phyloP scores from a whole-genome alignment of 192 early-diverging fungal genomes.

The Entrophospora sp. region DNA sequence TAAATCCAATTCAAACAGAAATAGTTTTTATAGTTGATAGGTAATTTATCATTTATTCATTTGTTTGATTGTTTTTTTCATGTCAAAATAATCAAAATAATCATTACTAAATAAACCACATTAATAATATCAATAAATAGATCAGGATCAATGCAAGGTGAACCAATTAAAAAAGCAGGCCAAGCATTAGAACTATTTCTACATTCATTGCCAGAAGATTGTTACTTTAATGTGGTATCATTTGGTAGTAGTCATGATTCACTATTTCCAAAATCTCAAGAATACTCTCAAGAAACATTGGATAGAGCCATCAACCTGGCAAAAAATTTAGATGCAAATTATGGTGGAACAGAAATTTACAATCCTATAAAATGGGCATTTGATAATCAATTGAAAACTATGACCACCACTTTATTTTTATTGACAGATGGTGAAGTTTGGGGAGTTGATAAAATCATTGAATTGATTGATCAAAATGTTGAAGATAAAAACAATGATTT shows the following conservation, averaged over 20 bases:
- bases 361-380: constrained; percentile 28
- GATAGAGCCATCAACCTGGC: constrained; percentile 27
- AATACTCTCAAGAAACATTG: constrained; percentile 28
- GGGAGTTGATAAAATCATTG: constrained; percentile 30
- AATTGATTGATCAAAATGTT: constrained; percentile 21
- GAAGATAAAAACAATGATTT: constrained; percentile 17
- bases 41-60: constrained; percentile 14
- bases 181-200: constrained; percentile 38
- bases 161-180: constrained; percentile 25
- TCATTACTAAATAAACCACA: neutral
- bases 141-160: constrained; percentile 42
- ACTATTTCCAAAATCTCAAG: constrained; percentile 30
- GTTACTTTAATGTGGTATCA: constrained; percentile 40
- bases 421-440: constrained; percentile 41
- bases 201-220: constrained; percentile 37
- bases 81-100: neutral
- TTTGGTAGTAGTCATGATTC: constrained; percentile 28
- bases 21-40: constrained; percentile 38
- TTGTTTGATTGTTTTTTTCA: too few species aligned
- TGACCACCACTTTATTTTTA: constrained; percentile 34
- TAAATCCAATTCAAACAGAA: constrained; percentile 19
- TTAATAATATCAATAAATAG: constrained; percentile 1
- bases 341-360: constrained; percentile 47
- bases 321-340: constrained; percentile 26
- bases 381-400: constrained; percentile 18